Percentiles rank a stretch among this genome's conserved stretches.
Conservation (phyloP, 495 filamentous ascomycete species). For the Parmelia sp. region DNA sequence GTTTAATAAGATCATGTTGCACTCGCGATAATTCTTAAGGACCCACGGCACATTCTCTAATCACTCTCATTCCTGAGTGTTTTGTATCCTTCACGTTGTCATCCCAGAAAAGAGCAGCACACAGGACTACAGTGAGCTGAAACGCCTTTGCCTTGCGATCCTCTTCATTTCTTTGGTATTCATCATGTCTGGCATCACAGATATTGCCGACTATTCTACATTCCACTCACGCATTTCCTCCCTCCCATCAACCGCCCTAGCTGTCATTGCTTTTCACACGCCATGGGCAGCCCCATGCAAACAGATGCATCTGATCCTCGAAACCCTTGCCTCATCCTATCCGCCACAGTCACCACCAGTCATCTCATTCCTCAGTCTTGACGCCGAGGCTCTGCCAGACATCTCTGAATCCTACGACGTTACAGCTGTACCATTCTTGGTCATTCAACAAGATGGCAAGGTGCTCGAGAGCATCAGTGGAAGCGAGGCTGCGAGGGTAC, state of each 20-base stretch:
- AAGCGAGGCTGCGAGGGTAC: slow-evolving; percentile 76
- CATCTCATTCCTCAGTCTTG: slow-evolving; percentile 76
- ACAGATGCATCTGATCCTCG: slow-evolving; percentile 84
- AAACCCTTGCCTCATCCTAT: slow-evolving; percentile 77
- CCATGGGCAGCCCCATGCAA: slow-evolving; percentile 95
- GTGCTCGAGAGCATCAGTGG: slow-evolving; percentile 78
- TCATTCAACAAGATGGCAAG: slow-evolving; percentile 63
- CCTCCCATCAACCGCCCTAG: slow-evolving; percentile 59
- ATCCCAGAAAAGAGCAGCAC: not conserved
- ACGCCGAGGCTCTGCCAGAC: slow-evolving; percentile 84
- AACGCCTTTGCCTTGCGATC: not conserved
- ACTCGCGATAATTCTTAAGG: not conserved
- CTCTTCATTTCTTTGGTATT: too few relatives aligned
- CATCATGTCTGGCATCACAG: slow-evolving; percentile 64
- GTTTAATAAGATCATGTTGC: not conserved
- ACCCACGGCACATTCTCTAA: not conserved
- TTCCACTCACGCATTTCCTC: slow-evolving; percentile 60
- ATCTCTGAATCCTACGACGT: slow-evolving; percentile 87
- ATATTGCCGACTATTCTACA: slow-evolving; percentile 61
- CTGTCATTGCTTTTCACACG: slow-evolving; percentile 87
- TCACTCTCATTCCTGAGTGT: not conserved
- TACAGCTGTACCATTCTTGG: slow-evolving; percentile 85
- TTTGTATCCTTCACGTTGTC: not conserved
- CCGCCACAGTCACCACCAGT: slow-evolving; percentile 55
- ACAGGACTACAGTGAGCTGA: not conserved